phyloP scores from a whole-genome alignment of 768 basidiomycete species.

The Chalciporus chontae region DNA sequence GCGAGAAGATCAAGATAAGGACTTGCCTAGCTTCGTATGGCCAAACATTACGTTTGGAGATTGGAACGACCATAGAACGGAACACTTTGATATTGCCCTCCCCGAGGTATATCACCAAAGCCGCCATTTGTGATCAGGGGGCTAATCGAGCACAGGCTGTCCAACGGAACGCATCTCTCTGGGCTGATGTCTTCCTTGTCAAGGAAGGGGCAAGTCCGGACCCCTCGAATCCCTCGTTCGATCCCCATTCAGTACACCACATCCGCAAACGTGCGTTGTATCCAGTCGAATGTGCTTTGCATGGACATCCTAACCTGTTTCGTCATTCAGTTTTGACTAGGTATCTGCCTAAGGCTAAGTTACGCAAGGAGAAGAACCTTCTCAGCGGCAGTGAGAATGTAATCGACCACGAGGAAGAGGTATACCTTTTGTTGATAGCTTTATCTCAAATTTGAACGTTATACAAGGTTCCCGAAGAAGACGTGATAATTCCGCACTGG shows the following conservation, averaged over 20 bases:
- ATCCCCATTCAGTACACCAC: slow-evolving; percentile 59
- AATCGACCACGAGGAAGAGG: slow-evolving; percentile 49
- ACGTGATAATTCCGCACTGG: slow-evolving; percentile 81
- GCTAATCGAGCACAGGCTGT: slow-evolving; percentile 50
- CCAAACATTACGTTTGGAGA: slow-evolving; percentile 74
- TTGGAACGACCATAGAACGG: slow-evolving; percentile 58
- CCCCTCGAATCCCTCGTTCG: slow-evolving; percentile 51
- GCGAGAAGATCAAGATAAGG: slow-evolving; percentile 44
- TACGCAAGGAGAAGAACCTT: slow-evolving; percentile 82
- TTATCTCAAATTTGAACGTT: slow-evolving; percentile 4
- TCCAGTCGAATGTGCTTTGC: neutral
- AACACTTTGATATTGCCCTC: slow-evolving; percentile 58
- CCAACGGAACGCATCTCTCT: slow-evolving; percentile 73
- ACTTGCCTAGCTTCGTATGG: slow-evolving; percentile 72
- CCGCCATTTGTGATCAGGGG: neutral
- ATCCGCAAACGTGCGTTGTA: slow-evolving; percentile 63
- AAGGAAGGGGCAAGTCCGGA: slow-evolving; percentile 64
- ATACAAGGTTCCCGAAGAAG: slow-evolving; percentile 36
- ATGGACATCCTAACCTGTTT: slow-evolving; percentile 3
- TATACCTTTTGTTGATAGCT: slow-evolving; percentile 19
- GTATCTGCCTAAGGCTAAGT: slow-evolving; percentile 69
- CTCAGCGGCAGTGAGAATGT: slow-evolving; percentile 42
- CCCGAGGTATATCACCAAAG: slow-evolving; percentile 51
- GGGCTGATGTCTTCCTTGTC: slow-evolving; percentile 78
- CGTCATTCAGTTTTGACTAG: slow-evolving; percentile 68